These are phyloP conservation scores for Aspergillus pseudotamarii DNA, from an alignment of 2,329 filamentous ascomycete species.

Conservation along the genomic window DNA sequence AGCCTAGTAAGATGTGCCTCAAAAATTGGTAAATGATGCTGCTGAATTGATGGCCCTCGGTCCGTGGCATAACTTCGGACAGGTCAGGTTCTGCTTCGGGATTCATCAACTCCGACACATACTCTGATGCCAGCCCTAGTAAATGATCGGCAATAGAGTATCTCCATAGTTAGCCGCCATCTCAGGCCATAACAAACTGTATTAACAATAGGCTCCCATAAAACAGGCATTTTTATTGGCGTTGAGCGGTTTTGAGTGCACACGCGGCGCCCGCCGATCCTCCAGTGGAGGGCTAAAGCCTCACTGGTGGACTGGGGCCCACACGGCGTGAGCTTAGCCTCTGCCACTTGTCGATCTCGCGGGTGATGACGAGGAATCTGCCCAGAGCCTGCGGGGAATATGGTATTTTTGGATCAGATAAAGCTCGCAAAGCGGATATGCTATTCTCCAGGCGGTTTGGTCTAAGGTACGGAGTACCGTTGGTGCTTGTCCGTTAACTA, in stretches of 20 bases:
- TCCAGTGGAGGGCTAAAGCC: not conserved
- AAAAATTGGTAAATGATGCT: not conserved
- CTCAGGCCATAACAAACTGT: not conserved
- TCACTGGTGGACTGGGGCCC: not conserved
- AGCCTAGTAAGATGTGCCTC: not conserved
- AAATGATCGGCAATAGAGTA: not conserved
- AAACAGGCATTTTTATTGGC: not conserved
- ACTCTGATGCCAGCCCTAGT: not conserved
- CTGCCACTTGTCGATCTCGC: not conserved
- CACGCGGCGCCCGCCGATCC: conserved; percentile 1
- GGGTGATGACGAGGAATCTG: not conserved
- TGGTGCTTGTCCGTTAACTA: not conserved
- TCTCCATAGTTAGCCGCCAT: not conserved
- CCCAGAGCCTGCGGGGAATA: not conserved
- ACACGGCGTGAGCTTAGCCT: conserved; percentile 1
- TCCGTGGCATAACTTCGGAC: not conserved
- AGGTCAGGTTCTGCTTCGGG: not conserved
- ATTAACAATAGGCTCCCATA: not conserved
- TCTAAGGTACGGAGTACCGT: not conserved
- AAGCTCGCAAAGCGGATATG: not conserved
- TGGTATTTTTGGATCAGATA: conserved; percentile 1
- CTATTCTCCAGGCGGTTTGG: not conserved
- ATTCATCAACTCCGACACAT: not conserved
- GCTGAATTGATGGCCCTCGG: not conserved
- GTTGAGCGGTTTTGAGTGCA: not conserved